These are phyloP conservation scores for Prunus kanzakura DNA, from an alignment of 306 rosid species.

Conservation along the genomic window DNA sequence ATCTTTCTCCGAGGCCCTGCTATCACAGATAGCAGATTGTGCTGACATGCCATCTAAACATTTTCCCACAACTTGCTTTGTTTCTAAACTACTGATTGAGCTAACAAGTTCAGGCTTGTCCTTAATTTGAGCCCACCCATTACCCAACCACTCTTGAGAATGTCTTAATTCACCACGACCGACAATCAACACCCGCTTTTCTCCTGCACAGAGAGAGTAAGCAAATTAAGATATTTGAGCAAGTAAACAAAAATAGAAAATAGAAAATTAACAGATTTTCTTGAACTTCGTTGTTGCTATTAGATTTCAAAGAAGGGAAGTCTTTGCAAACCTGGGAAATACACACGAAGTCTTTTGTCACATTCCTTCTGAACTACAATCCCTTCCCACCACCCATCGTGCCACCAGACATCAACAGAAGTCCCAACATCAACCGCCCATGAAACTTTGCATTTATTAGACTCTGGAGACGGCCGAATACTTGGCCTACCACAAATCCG, in stretches of 20 bases:
- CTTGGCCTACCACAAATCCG: constrained; percentile 45
- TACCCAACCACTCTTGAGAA: constrained; percentile 78
- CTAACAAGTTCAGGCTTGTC: constrained; percentile 63
- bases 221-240: neutral
- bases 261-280: neutral
- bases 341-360: constrained; percentile 47
- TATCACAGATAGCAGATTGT: constrained; percentile 21
- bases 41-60: constrained; percentile 12
- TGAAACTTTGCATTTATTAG: constrained; percentile 30
- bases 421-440: constrained; percentile 47
- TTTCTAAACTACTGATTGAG: constrained; percentile 26
- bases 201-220: constrained; percentile 45
- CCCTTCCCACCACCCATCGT: constrained; percentile 99
- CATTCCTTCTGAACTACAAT: constrained; percentile 49
- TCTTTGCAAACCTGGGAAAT: constrained; percentile 62
- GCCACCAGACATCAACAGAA: constrained; percentile 81
- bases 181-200: constrained; percentile 40
- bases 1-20: constrained; percentile 23
- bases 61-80: constrained; percentile 19
- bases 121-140: constrained; percentile 48
- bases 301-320: neutral
- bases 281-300: neutral
- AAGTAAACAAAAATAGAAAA: neutral
- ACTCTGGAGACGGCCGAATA: constrained; percentile 50
- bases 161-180: constrained; percentile 43